Evolutionary conservation across 2,329 filamentous ascomycete genomes (phyloP), one percentile per base, ranked within the genome.

Genomic region (Talaromyces funiculosus): DNA sequence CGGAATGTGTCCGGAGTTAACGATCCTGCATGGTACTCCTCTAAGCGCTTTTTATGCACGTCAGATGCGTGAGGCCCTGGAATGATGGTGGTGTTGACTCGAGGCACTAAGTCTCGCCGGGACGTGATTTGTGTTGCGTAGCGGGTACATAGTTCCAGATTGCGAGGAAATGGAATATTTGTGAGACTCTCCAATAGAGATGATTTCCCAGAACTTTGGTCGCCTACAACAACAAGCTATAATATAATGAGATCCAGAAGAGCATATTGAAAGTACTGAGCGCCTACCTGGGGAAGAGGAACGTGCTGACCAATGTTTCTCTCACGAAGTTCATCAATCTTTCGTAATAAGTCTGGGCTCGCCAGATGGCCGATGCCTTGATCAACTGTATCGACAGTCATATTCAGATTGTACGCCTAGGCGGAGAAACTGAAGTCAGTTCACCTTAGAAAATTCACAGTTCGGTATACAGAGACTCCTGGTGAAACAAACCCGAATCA

Each of bases 191-290:
- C 94, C 71, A 99, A 80, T 68, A 97, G 94, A 20, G 94, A 97
- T 83, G 92, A 96, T 87, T 99, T 99, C 79, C 94, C 94, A 77
- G 92, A 97, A 22, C 94, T 97, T 81, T 99, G 94, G 77, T 92
- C 96, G 72, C 94, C 94, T 60, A 99, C 94, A 67, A 99, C 94
- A 68, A 90, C 93, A 75, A 99, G 99, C 81, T 99, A 94, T 58
- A 22, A 29, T n/a, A 38, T 14, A 37, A 24, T 54, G 29, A 54
- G 51, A 54, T 54, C 24, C 14, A 40, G 33, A 54, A 51, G 6
- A 6, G 51, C 33, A 9, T 24, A 40, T 54, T 54, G 2, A 16
- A 6, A 33, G 16, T 18, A 22, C 26, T 14, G 33, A 22, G 9
- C 20, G 33, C 9, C 35, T 33, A 43, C 47, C 57, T 59, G 45